Evolutionary conservation across 495 filamentous ascomycete species (phyloP).

Genomic region (Ascodesmis nigricans): DNA sequence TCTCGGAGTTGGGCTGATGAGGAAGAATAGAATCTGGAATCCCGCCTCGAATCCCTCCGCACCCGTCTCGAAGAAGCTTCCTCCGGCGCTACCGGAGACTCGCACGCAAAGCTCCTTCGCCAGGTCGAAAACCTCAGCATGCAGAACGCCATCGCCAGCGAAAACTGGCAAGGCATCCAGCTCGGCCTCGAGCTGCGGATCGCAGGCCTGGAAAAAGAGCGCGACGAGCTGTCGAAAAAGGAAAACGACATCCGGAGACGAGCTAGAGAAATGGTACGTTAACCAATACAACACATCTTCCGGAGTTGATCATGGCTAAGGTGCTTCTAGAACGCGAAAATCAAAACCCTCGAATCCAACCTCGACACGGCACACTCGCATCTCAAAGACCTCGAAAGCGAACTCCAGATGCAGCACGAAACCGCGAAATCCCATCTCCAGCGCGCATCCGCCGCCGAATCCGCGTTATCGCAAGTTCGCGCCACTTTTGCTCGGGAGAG

Average conservation of each 20-base stretch:
- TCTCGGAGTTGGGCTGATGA: conserved; percentile 1
- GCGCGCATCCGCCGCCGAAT: conserved; percentile 43
- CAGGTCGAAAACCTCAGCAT: conserved; percentile 92
- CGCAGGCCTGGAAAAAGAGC: conserved; percentile 59
- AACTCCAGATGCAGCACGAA: conserved; percentile 28
- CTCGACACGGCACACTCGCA: conserved; percentile 47
- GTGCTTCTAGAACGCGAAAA: conserved; percentile 39
- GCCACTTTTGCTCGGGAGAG: conserved; percentile 44
- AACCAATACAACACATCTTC: no score
- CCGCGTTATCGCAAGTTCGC: conserved; percentile 25
- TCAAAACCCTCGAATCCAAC: conserved; percentile 60
- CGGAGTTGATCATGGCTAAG: background rate
- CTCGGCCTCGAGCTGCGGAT: conserved; percentile 54
- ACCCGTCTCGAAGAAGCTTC: conserved; percentile 75
- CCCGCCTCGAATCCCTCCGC: conserved; percentile 72
- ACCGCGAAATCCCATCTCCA: conserved; percentile 39
- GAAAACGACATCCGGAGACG: conserved; percentile 72
- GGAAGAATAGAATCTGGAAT: conserved; percentile 43
- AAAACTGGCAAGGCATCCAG: conserved; percentile 95
- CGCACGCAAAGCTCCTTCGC: conserved; percentile 71
- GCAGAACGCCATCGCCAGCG: conserved; percentile 80
- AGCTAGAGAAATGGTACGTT: conserved; percentile 58
- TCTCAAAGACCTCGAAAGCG: conserved; percentile 36
- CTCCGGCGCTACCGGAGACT: conserved; percentile 56
- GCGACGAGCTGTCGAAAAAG: conserved; percentile 61